Conservation (phyloP, 441 rosid genomes). For the Pelargonium myrrhifolium region DNA sequence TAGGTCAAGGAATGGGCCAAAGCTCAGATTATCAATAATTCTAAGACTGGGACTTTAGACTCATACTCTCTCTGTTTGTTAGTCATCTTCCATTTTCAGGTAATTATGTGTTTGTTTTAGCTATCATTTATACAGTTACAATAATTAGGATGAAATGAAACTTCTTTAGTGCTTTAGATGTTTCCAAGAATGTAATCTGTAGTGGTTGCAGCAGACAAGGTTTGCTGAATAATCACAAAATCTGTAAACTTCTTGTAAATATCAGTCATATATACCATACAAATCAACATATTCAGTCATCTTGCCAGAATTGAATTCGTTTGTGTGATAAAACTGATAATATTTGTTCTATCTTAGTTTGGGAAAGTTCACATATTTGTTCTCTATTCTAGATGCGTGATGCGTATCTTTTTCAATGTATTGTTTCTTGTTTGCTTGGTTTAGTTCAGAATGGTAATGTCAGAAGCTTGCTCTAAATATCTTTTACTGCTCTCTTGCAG, state of each 20-base stretch:
- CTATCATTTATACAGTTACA: too few species aligned
- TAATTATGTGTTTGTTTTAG: conserved; percentile 16
- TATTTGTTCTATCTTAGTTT: not conserved
- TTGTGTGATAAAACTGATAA: not conserved
- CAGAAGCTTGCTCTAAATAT: not conserved
- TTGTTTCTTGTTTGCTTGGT: not conserved
- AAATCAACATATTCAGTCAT: not conserved
- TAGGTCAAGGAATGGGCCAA: conserved; percentile 99
- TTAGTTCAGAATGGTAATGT: not conserved
- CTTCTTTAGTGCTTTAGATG: too few species aligned
- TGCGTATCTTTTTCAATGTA: too few species aligned
- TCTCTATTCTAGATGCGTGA: too few species aligned
- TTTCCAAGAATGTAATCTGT: too few species aligned
- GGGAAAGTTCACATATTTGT: too few species aligned
- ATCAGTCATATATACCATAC: too few species aligned
- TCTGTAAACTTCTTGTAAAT: too few species aligned
- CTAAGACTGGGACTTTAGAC: conserved; percentile 63
- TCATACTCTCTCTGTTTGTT: conserved; percentile 77
- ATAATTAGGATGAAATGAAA: too few species aligned
- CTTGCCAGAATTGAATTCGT: not conserved
- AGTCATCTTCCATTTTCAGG: conserved; percentile 95
- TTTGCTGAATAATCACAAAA: too few species aligned
- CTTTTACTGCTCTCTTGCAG: conserved; percentile 33
- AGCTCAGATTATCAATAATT: conserved; percentile 61
- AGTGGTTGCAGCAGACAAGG: too few species aligned